phyloP scores from a whole-genome alignment of 2,329 filamentous ascomycete genomes.

The Aureobasidium sp. region DNA sequence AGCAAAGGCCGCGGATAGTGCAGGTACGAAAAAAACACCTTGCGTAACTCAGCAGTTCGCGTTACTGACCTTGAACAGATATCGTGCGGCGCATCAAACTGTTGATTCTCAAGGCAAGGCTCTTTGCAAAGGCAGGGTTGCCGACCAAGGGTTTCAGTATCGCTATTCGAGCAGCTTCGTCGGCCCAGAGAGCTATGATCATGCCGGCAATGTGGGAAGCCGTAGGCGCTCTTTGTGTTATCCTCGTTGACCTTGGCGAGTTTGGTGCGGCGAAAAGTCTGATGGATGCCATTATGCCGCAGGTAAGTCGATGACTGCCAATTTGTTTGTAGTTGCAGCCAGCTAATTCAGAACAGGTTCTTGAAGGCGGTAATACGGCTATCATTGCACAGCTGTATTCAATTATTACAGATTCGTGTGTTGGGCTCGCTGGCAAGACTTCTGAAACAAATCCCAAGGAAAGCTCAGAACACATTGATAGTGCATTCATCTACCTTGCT shows the following conservation, averaged over 20 bases:
- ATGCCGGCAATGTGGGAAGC: conserved; percentile 68
- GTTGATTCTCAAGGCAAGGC: conserved; percentile 63
- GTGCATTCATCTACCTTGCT: conserved; percentile 25
- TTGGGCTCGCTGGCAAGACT: conserved; percentile 63
- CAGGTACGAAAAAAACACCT: not conserved
- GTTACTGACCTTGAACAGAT: conserved; percentile 39
- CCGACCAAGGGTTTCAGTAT: conserved; percentile 71
- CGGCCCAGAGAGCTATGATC: conserved; percentile 63
- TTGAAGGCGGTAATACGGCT: conserved; percentile 61
- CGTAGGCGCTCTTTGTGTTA: conserved; percentile 57
- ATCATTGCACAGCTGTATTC: conserved; percentile 62
- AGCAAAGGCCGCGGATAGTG: conserved; percentile 43
- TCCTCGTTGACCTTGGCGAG: conserved; percentile 64
- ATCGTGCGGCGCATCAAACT: conserved; percentile 63
- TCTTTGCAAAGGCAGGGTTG: conserved; percentile 62
- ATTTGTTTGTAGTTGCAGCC: not conserved
- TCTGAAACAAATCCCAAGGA: conserved; percentile 28
- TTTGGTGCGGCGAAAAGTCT: conserved; percentile 61
- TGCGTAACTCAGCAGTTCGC: not conserved
- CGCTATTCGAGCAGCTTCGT: conserved; percentile 65
- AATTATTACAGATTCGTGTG: conserved; percentile 66
- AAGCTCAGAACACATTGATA: conserved; percentile 22
- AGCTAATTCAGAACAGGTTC: conserved; percentile 27
- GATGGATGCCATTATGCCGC: conserved; percentile 63
- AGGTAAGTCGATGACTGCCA: conserved; percentile 39